Base-by-base conservation (phyloP, 441 rosid genomes). In the Syzygium malaccense region DNA sequence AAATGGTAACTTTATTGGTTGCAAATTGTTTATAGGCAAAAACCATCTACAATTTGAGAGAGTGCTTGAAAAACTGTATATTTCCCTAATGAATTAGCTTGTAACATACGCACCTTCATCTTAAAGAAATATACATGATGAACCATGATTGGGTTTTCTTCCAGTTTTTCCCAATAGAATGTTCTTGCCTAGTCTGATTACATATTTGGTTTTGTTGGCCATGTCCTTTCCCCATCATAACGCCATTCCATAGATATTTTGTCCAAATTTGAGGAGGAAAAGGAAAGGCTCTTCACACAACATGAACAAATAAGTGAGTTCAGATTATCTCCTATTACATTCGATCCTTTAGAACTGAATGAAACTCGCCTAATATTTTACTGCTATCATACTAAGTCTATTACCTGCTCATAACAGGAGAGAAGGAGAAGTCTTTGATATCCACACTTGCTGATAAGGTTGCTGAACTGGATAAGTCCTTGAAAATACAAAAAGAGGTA, bases 261-360 rank as follows among this genome's bases (percentile, higher is more conserved):
- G 88, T 93, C 97, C 86, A 96, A 93, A 92, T 95, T 95, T 55
- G 97, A 95, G 90, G 45, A 41, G 45, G 96, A 95, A 89, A 96
- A 95, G 93, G 98, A 95, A 90, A 95, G 90, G 93, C 93, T 97
- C 85, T 94, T 93, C 88, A 89, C 89, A 91, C 93, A 94, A 91
- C 95, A 96, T 89, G 97, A 97, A 90, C 99, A 96, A 93, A 66
- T 94, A 87, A 93, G 99, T 96, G 90, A 96, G 97, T 86, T 68
- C 88, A 71, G 7, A 8, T 30, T 58, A 78, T 84, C 41, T 86
- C 20, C 71, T 30, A 64, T 30, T 64, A 30, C 7, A 15, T 64
- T 64, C 0, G 12, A 64, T 64, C 41, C 75, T 7, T 64, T 64
- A 64, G 75, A 64, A 4, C 23, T 30, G 41, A n/a, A 64, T 64